These are phyloP conservation scores for Asterophora lycoperdoides DNA, from an alignment of 768 basidiomycete species.

Conservation along the genomic window DNA sequence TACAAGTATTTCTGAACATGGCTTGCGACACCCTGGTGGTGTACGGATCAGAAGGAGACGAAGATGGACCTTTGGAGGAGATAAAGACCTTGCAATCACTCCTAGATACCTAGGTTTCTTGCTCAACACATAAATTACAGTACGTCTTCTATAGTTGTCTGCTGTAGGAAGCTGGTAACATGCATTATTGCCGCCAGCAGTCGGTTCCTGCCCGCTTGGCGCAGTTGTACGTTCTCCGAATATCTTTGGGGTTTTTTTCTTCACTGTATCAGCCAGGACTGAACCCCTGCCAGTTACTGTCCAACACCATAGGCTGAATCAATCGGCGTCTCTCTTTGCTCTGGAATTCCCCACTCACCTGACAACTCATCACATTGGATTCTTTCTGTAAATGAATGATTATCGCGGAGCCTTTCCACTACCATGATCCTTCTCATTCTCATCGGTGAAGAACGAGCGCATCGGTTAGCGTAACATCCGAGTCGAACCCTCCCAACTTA, in stretches of 20 bases:
- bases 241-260: too few relatives aligned
- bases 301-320: too few relatives aligned
- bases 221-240: too few relatives aligned
- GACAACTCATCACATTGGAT: slow-evolving; percentile 39
- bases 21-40: slow-evolving; percentile 39
- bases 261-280: too few relatives aligned
- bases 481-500: too few relatives aligned
- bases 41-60: slow-evolving; percentile 62
- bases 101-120: slow-evolving; percentile 23
- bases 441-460: slow-evolving; percentile 40
- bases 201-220: too few relatives aligned
- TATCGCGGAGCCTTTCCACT: slow-evolving; percentile 34
- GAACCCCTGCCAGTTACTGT: too few relatives aligned
- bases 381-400: slow-evolving; percentile 61
- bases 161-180: not conserved
- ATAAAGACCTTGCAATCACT: slow-evolving; percentile 40
- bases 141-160: not conserved
- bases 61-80: slow-evolving; percentile 55
- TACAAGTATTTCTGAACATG: slow-evolving; percentile 35
- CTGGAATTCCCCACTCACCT: not conserved
- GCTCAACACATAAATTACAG: not conserved
- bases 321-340: too few relatives aligned
- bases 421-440: slow-evolving; percentile 40
- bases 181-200: too few relatives aligned
- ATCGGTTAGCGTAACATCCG: too few relatives aligned